Evolutionary conservation across 257 asterid species (phyloP).

Genomic region (Asclepias syriaca): DNA sequence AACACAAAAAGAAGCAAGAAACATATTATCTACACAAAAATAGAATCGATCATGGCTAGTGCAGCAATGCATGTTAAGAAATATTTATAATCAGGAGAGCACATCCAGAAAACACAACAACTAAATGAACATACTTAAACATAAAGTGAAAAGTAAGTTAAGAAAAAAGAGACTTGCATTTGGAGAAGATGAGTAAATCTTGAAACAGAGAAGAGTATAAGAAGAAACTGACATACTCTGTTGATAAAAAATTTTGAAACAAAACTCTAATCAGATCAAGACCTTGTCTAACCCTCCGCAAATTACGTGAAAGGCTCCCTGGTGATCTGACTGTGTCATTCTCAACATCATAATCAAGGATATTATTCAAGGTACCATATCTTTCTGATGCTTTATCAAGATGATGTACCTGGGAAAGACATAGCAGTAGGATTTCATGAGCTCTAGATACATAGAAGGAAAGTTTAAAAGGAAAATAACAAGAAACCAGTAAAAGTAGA

Average conservation of each 20-base stretch:
- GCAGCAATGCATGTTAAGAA: not conserved
- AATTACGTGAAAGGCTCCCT: slow-evolving; percentile 84
- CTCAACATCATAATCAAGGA: slow-evolving; percentile 57
- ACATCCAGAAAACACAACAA: not conserved
- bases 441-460: not conserved
- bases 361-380: slow-evolving; percentile 41
- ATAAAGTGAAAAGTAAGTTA: no score
- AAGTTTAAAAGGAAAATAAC: not conserved
- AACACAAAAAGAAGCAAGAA: not conserved
- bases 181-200: not conserved
- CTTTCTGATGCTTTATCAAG: slow-evolving; percentile 62
- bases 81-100: not conserved
- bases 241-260: slow-evolving; percentile 72
- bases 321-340: slow-evolving; percentile 61
- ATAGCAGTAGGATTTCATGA: not conserved
- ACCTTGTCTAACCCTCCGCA: slow-evolving; percentile 96
- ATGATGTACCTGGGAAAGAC: slow-evolving; percentile 54
- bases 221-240: slow-evolving; percentile 49
- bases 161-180: not conserved
- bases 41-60: no score
- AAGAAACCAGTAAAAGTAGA: not conserved
- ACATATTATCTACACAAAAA: not conserved
- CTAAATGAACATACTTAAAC: not conserved
- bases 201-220: not conserved
- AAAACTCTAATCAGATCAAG: slow-evolving; percentile 85